Evolutionary conservation across 331 rosid species (phyloP).

Genomic region (Cucumis variabilis): DNA sequence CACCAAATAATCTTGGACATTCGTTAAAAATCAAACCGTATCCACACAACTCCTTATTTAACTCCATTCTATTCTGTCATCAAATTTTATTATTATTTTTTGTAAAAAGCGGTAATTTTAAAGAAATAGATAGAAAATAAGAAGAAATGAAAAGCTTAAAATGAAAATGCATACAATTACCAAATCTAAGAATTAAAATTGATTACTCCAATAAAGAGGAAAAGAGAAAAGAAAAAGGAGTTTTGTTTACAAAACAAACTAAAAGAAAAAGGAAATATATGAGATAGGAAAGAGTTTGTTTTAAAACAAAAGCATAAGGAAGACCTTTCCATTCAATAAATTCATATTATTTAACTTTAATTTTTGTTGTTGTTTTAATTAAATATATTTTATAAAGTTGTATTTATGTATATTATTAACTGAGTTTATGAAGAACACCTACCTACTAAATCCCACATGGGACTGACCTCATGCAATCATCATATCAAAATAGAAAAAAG

Average conservation of each 20-base stretch:
- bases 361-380: not conserved
- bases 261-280: not conserved
- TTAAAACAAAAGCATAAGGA: not conserved
- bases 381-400: not conserved
- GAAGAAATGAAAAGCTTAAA: no score
- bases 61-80: no score
- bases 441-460: conserved; percentile 49
- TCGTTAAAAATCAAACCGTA: no score
- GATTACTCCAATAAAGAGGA: not conserved
- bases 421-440: not conserved
- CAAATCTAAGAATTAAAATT: no score
- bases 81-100: no score
- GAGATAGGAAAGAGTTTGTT: not conserved
- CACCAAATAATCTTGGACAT: no score
- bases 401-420: not conserved
- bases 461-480: conserved; percentile 61
- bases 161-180: no score
- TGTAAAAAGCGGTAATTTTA: no score
- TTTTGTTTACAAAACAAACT: no score
- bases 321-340: not conserved
- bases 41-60: no score
- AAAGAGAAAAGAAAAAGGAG: not conserved
- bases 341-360: no score
- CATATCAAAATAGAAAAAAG: conserved; percentile 36
- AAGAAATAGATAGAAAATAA: no score